Conservation (phyloP, 345 rosid species). For the Corchorus capsularis region DNA sequence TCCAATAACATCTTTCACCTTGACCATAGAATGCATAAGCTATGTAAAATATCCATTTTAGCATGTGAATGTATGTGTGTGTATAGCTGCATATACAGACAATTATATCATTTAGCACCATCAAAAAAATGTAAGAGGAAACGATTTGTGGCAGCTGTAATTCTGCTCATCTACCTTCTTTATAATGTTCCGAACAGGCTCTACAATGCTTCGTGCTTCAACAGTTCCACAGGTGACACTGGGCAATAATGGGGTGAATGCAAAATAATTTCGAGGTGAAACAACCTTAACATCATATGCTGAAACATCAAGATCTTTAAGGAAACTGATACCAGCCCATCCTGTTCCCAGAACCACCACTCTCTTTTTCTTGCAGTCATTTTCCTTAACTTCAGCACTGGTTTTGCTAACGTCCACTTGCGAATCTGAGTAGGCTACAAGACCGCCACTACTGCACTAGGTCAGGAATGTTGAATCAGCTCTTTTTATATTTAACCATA, state of each 20-base stretch:
- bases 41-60: constrained; percentile 10
- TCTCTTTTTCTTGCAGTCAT: constrained; percentile 58
- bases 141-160: not conserved
- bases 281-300: constrained; percentile 79
- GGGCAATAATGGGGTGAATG: constrained; percentile 90
- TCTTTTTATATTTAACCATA: not conserved
- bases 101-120: not conserved
- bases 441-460: constrained; percentile 66
- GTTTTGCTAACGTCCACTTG: constrained; percentile 33
- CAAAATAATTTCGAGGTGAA: constrained; percentile 94
- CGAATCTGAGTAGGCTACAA: constrained; percentile 74
- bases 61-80: not conserved
- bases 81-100: not conserved
- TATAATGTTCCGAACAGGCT: constrained; percentile 84
- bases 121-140: not conserved
- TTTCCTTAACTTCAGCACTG: constrained; percentile 30
- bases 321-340: constrained; percentile 92
- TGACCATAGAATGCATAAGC: not conserved
- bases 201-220: constrained; percentile 94
- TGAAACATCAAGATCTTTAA: constrained; percentile 75
- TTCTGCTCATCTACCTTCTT: constrained; percentile 60
- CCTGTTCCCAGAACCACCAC: constrained; percentile 96
- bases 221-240: constrained; percentile 98
- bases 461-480: not conserved
- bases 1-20: not conserved